Base-by-base conservation (phyloP, 495 filamentous ascomycete species). In the Podospora bellae-mahoneyi region DNA sequence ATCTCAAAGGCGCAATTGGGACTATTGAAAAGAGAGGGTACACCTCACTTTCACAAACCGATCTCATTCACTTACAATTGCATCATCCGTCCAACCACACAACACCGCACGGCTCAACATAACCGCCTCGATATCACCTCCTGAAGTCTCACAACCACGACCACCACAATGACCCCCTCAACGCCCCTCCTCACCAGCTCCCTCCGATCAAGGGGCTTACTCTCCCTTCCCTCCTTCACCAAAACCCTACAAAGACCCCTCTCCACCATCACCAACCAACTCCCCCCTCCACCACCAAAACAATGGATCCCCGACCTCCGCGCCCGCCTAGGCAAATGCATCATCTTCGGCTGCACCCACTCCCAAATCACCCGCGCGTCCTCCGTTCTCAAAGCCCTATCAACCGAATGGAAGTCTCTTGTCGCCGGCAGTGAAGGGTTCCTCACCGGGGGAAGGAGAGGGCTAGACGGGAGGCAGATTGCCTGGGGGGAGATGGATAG, bases 401-500 rank as follows among this genome's bases (percentile, higher is more conserved):
- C 88, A 2, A 77, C 71, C 9, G 90, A 96, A 67, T 98, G 94
- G 94, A 84, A 91, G 62, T 86, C 86, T 66, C 79, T 97, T 68
- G 76, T 92, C 34, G 92, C 88, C 0, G 92, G 92, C 0, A 87
- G 87, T 66, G 91, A 97, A 72, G 94, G 94, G 4, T 98, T 90
- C 75, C 74, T 97, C 68, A 90, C 90, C 0, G 87, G 84, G 19
- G 83, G 84, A 62, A 82, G 84, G 66, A 79, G 89, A 30, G 91
- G 92, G 4, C 75, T 96, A 54, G 88, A 86, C 67, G 77, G 85
- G n/a, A 88, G 92, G 72, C 81, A 84, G 75, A 89, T 97, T 23
- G 90, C 88, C 0, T 97, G 92, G 93, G 93, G 92, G 39, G 94
- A 98, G 80, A 93, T 94, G 92, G 93, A 85, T 67, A 76, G 71